phyloP scores from a whole-genome alignment of 768 basidiomycete genomes.

The Plicaturopsis crispa region DNA sequence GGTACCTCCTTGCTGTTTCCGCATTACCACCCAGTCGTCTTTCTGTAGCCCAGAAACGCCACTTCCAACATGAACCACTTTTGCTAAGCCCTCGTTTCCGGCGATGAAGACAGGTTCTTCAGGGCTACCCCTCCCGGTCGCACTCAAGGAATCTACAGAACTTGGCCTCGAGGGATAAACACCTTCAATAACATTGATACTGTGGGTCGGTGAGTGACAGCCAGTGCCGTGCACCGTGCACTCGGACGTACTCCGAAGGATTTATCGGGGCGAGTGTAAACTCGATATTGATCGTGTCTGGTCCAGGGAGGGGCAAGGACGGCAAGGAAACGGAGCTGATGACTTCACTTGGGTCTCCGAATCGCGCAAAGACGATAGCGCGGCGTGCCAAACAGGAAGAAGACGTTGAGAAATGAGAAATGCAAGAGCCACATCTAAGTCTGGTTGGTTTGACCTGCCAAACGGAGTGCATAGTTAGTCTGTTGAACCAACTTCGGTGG shows the following conservation, averaged over 20 bases:
- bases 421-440: too few relatives aligned
- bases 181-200: slow-evolving; percentile 73
- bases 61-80: slow-evolving; percentile 53
- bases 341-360: slow-evolving; percentile 58
- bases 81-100: slow-evolving; percentile 74
- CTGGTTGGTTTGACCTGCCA: too few relatives aligned
- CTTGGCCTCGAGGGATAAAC: slow-evolving; percentile 67
- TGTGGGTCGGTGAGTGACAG: too few relatives aligned
- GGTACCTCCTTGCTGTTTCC: slow-evolving; percentile 63
- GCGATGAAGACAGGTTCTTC: slow-evolving; percentile 44
- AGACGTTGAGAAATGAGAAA: slow-evolving; percentile 24
- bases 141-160: slow-evolving; percentile 25
- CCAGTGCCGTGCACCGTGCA: too few relatives aligned
- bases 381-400: slow-evolving; percentile 32
- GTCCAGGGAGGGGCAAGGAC: slow-evolving; percentile 40
- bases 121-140: slow-evolving; percentile 22
- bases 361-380: slow-evolving; percentile 55
- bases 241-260: too few relatives aligned
- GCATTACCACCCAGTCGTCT: slow-evolving; percentile 73
- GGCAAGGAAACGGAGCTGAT: slow-evolving; percentile 47
- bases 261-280: slow-evolving; percentile 72
- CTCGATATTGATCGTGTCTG: slow-evolving; percentile 55
- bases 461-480: too few relatives aligned
- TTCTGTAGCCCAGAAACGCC: slow-evolving; percentile 39
- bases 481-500: too few relatives aligned